Conservation (phyloP, 2,329 filamentous ascomycete species). For the Epichloe typhina region DNA sequence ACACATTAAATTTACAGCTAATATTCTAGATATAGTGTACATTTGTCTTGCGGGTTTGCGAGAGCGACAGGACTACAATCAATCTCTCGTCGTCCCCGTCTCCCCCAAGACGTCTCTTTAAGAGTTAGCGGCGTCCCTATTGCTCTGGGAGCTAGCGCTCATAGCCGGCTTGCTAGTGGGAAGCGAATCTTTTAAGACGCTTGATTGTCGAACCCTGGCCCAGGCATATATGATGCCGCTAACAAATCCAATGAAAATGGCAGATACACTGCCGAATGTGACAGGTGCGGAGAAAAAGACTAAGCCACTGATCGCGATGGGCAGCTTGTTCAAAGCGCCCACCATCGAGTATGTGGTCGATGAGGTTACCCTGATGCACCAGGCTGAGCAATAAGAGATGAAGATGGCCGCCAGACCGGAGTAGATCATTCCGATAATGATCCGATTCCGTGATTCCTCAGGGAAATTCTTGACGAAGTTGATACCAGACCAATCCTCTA, state of each 20-base stretch:
- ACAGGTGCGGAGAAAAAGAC: slow-evolving; percentile 93
- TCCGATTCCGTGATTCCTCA: slow-evolving; percentile 58
- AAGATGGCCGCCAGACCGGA: slow-evolving; percentile 89
- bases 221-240: slow-evolving; percentile 77
- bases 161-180: slow-evolving; percentile 56
- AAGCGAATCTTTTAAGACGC: slow-evolving; percentile 49
- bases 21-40: not conserved
- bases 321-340: slow-evolving; percentile 93
- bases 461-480: slow-evolving; percentile 89
- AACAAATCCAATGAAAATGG: slow-evolving; percentile 82
- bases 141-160: slow-evolving; percentile 86
- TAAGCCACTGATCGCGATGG: slow-evolving; percentile 81
- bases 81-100: too few relatives aligned
- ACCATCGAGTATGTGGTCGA: slow-evolving; percentile 99
- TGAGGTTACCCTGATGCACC: slow-evolving; percentile 95
- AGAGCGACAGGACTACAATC: too few relatives aligned
- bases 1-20: not conserved
- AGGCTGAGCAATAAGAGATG: slow-evolving; percentile 98
- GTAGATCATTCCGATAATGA: slow-evolving; percentile 82
- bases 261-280: slow-evolving; percentile 81
- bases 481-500: slow-evolving; percentile 81
- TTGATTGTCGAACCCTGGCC: slow-evolving; percentile 52
- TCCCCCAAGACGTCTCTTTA: slow-evolving; percentile 7
- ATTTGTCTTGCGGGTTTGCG: too few relatives aligned
- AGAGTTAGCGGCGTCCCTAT: slow-evolving; percentile 65